Conservation (phyloP, 495 filamentous ascomycete genomes). For the Stereocaulon alpinum region DNA sequence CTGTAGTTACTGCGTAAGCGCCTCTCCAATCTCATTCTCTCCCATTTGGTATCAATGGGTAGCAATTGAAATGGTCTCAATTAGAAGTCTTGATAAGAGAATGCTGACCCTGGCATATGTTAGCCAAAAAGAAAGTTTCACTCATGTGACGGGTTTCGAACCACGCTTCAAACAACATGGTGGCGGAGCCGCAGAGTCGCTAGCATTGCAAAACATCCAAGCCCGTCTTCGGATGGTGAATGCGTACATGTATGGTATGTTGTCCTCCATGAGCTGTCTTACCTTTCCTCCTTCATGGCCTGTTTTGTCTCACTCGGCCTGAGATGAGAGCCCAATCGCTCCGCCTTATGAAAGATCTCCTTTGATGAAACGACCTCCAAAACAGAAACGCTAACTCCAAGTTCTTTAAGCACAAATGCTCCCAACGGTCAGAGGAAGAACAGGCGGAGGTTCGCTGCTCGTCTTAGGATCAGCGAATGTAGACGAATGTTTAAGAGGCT, state of each 20-base stretch:
- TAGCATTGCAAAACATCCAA: slow-evolving; percentile 75
- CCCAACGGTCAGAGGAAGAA: slow-evolving; percentile 42
- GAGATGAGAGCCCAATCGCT: no score
- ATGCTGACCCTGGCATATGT: no score
- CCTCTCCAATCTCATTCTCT: no score
- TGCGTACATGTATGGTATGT: slow-evolving; percentile 50
- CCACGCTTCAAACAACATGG: slow-evolving; percentile 63
- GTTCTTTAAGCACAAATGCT: slow-evolving; percentile 38
- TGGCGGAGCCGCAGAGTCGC: slow-evolving; percentile 48
- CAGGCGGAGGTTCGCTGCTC: slow-evolving; percentile 47
- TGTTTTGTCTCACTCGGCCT: no score
- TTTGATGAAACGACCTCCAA: slow-evolving; percentile 24
- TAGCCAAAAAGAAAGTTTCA: slow-evolving; percentile 41
- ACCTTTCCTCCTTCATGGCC: no score
- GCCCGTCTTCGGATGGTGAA: slow-evolving; percentile 73
- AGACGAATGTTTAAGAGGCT: slow-evolving; percentile 41
- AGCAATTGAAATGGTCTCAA: no score
- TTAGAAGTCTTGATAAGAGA: no score
- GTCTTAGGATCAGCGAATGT: slow-evolving; percentile 56
- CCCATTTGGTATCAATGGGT: no score
- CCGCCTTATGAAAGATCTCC: no score
- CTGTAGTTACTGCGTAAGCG: slow-evolving; percentile 38
- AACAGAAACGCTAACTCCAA: no score
- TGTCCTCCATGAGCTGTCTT: neutral
- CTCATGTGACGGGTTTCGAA: slow-evolving; percentile 41